Conservation (phyloP, 2,329 filamentous ascomycete genomes). For the Fusarium humuli region DNA sequence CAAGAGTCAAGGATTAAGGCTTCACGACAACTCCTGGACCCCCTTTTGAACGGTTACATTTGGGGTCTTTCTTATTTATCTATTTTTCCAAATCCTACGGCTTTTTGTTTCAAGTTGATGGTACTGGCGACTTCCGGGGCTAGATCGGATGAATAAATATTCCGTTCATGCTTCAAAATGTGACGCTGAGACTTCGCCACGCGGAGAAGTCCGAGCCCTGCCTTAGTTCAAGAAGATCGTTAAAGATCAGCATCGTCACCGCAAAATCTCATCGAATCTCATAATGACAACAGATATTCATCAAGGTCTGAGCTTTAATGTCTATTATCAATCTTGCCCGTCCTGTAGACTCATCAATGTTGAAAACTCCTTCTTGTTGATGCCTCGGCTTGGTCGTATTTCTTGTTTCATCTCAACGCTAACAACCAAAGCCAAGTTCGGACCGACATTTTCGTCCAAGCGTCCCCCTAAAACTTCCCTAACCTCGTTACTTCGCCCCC, state of each 20-base stretch:
- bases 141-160: constrained; percentile 2
- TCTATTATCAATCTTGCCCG: neutral
- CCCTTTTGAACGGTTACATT: neutral
- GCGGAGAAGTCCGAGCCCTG: constrained; percentile 7
- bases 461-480: neutral
- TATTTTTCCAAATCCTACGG: no score
- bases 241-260: neutral
- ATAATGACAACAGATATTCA: neutral
- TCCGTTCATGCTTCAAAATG: neutral
- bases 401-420: neutral
- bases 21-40: neutral
- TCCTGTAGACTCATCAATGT: neutral
- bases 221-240: neutral
- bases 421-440: neutral
- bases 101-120: neutral
- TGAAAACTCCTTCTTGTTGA: neutral
- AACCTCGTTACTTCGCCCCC: neutral
- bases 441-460: constrained; percentile 6
- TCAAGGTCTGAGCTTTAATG: neutral
- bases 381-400: neutral
- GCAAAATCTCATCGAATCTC: neutral
- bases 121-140: no score
- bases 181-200: neutral
- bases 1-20: neutral
- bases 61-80: no score